Conservation (phyloP, 1,139 yeast species). For the Kodamaea suecica region DNA sequence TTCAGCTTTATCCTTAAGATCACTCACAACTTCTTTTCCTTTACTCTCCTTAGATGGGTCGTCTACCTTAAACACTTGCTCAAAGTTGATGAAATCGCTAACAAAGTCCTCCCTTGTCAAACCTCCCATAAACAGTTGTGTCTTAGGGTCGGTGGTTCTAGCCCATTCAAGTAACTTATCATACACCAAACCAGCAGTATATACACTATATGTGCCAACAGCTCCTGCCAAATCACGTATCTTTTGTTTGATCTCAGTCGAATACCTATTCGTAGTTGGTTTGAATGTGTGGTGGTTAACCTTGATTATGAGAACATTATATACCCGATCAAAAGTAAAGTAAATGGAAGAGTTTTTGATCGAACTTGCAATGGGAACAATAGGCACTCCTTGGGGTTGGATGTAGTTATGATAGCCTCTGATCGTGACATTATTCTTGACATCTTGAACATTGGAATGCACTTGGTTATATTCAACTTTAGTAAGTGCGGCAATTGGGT, state of each 20-base stretch:
- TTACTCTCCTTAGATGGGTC: slow-evolving; percentile 15
- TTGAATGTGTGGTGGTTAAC: slow-evolving; percentile 22
- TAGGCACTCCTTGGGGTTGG: slow-evolving; percentile 1
- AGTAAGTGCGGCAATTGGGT: slow-evolving; percentile 39
- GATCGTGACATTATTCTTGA: slow-evolving; percentile 26
- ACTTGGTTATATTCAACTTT: slow-evolving; percentile 32
- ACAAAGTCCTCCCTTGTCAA: slow-evolving; percentile 31
- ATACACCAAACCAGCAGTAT: slow-evolving; percentile 28
- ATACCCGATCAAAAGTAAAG: slow-evolving; percentile 25
- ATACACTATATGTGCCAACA: slow-evolving; percentile 21
- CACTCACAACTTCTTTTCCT: too few relatives aligned
- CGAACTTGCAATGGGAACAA: slow-evolving; percentile 2
- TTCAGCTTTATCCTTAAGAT: too few relatives aligned
- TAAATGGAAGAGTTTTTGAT: slow-evolving; percentile 28
- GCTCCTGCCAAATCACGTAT: slow-evolving; percentile 14
- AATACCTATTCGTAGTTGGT: slow-evolving; percentile 17
- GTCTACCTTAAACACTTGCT: slow-evolving; percentile 14
- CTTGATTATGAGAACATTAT: slow-evolving; percentile 28
- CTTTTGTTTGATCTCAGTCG: slow-evolving; percentile 13
- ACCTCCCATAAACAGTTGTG: slow-evolving; percentile 18
- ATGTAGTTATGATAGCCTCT: slow-evolving; percentile 20
- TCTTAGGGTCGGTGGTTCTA: slow-evolving; percentile 6
- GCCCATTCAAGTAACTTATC: slow-evolving; percentile 20
- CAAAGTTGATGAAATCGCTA: slow-evolving; percentile 31
- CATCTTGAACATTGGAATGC: slow-evolving; percentile 30